A percentile compares a stretch with the other conserved stretches of the same genome.
Evolutionary conservation across 768 basidiomycete genomes (phyloP).

Genomic region (Sporobolomyces phaffii): DNA sequence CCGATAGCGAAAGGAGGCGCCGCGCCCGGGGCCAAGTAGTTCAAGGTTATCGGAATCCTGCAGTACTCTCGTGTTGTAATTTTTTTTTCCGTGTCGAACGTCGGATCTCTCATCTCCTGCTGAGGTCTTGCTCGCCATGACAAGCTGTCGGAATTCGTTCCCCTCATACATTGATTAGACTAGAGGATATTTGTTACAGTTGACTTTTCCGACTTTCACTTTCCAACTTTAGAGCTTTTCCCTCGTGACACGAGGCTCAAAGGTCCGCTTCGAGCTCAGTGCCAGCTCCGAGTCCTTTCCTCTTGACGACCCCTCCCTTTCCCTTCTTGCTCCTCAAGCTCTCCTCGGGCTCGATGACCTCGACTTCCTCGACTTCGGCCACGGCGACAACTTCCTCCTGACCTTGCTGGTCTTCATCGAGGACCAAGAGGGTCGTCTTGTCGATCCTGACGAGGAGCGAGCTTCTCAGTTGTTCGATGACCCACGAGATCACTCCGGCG

Average conservation of each 20-base stretch:
- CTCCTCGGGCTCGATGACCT: constrained; percentile 10
- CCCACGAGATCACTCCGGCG: neutral
- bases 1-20: constrained; percentile 48
- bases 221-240: neutral
- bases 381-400: constrained; percentile 9
- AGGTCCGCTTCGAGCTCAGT: neutral
- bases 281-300: neutral
- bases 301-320: neutral
- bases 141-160: too few relatives aligned
- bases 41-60: neutral
- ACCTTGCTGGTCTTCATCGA: constrained; percentile 6
- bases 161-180: too few relatives aligned
- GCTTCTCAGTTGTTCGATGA: constrained; percentile 4
- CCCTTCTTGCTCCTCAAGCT: neutral
- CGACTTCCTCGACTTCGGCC: constrained; percentile 9
- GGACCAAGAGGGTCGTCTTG: neutral
- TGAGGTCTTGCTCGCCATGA: too few relatives aligned
- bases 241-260: neutral
- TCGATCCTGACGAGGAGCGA: constrained; percentile 4
- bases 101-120: too few relatives aligned
- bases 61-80: neutral
- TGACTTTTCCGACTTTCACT: too few relatives aligned
- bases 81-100: too few relatives aligned
- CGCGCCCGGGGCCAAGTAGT: neutral
- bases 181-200: too few relatives aligned